A percentile compares a stretch with the other conserved stretches of the same genome.
phyloP scores from a whole-genome alignment of 495 filamentous ascomycete species.

The Hypoxylon fuscum region DNA sequence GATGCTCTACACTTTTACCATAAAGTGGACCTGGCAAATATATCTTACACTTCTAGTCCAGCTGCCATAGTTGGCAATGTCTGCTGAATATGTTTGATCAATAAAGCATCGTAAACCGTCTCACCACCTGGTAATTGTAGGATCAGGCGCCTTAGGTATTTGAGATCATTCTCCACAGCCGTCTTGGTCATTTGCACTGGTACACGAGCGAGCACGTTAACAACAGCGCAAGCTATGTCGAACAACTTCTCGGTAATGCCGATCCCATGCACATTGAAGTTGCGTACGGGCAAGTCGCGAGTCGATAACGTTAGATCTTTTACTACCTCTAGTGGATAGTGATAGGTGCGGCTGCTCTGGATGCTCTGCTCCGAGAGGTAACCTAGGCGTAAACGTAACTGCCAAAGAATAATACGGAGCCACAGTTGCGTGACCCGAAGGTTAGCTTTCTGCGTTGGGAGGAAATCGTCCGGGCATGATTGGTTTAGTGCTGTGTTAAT shows the following conservation, averaged over 20 bases:
- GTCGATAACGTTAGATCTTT: conserved; percentile 64
- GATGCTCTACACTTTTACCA: not conserved
- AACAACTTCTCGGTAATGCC: conserved; percentile 68
- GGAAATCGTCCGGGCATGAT: conserved; percentile 58
- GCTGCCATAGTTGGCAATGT: conserved; percentile 30
- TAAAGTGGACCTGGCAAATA: not conserved
- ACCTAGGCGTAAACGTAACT: conserved; percentile 57
- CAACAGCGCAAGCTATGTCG: conserved; percentile 64
- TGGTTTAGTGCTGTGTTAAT: conserved; percentile 66
- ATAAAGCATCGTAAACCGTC: conserved; percentile 37
- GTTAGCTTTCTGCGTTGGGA: conserved; percentile 76
- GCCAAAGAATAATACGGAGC: conserved; percentile 78
- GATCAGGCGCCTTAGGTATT: conserved; percentile 38
- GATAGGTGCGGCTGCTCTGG: conserved; percentile 47
- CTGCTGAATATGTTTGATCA: conserved; percentile 41
- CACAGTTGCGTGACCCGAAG: conserved; percentile 77
- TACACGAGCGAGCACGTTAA: conserved; percentile 57
- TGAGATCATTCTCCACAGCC: conserved; percentile 27
- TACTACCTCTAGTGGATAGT: conserved; percentile 66
- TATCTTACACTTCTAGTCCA: conserved; percentile 13
- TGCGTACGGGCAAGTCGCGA: conserved; percentile 59
- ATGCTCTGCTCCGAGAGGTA: conserved; percentile 47
- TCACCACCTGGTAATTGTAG: conserved; percentile 32
- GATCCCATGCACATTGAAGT: conserved; percentile 68
- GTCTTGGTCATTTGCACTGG: conserved; percentile 32